Evolutionary conservation across 345 rosid species (phyloP), one percentile per base, ranked within the genome.

Genomic region (Salix caprea): DNA sequence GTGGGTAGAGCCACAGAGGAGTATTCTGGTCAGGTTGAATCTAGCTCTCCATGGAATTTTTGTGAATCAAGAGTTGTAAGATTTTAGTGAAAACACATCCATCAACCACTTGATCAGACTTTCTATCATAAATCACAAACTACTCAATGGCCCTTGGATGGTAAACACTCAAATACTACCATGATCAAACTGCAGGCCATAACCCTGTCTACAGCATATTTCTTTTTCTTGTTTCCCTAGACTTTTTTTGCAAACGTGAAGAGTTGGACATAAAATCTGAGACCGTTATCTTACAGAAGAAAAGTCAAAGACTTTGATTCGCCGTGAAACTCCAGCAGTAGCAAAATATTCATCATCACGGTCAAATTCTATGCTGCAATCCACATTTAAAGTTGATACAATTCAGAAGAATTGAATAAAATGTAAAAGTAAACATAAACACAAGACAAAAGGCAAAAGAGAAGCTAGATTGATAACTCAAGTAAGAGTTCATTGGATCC

Each of bases 341-440:
- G 99, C 99, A 83, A 94, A 96, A 74, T 89, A 79, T 84, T 96
- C 97, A 84, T 94, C 97, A 79, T 96, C 98, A n/a, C 96, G 90
- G 77, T 96, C 95, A 86, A 96, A 96, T 82, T 96, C 98, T 83
- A 91, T 92, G 93, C 99, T 96, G 97, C 82, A 71, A 75, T 32
- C 13, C n/a, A 76, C 19, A 76, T 36, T 37, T 74, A 72, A 62
- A 70, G 71, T 44, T 71, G 52, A 67, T 39, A 48, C 73, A 61
- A 48, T 69, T 70, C 70, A 80, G 79, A 65, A 73, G 23, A 48
- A 67, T 36, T 50, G 56, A 65, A 37, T 67, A 74, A 8, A 26
- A 64, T 16, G 26, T 10, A 70, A 28, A 37, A 46, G 32, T 21
- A 23, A 76, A 50, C 40, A 40, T 40, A 40, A 40, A 40, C 44